Evolutionary conservation across 495 filamentous ascomycete species (phyloP), one percentile per base, ranked within the genome.

Genomic region (Cudoniella acicularis): DNA sequence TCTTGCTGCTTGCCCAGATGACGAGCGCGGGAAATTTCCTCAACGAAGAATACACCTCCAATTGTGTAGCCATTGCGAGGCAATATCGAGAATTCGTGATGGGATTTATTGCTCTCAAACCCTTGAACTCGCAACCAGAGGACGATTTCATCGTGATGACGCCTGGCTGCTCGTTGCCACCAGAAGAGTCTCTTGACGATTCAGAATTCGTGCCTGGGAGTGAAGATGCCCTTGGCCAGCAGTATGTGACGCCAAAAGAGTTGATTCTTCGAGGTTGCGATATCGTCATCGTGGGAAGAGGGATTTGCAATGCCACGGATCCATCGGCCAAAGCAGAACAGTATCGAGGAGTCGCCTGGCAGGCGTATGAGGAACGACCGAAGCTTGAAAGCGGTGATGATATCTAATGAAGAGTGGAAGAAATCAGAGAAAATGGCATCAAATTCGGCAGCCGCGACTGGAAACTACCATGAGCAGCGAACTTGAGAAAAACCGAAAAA

Each of bases 241-340:
- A 94, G 74, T 97, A 97, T 70, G 92, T 92, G 70, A 92, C 90
- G 0, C 92, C 92, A 0, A 69, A 79, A 52, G 87, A 85, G 58
- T 82, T 93, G 9, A 77, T 96, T 0, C 66, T 81, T 58, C 76
- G 76, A 42, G 91, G 92, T 10, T 83, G 82, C 40, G 92, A 97
- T 71, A 85, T 97, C 57, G 86, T 96, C 52, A 97, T 96, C 71
- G 91, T 95, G 1, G 92, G 92, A 0, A 78, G 92, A 47, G 92
- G 92, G 16, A 94, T 96, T 63, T 83, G 92, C 58, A 79, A 79
- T 41, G 89, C 86, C 6, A 73, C 70, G 4, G 87, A 95, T 66
- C 84, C 89, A 10, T 75, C 75, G 2, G 75, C 76, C 43, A 89
- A 90, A 51, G 92, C 85, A 6, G 86, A 90, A 73, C 76, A 84